Base-by-base conservation (phyloP, 2,329 filamentous ascomycete genomes). In the Macrophomina phaseolina region DNA sequence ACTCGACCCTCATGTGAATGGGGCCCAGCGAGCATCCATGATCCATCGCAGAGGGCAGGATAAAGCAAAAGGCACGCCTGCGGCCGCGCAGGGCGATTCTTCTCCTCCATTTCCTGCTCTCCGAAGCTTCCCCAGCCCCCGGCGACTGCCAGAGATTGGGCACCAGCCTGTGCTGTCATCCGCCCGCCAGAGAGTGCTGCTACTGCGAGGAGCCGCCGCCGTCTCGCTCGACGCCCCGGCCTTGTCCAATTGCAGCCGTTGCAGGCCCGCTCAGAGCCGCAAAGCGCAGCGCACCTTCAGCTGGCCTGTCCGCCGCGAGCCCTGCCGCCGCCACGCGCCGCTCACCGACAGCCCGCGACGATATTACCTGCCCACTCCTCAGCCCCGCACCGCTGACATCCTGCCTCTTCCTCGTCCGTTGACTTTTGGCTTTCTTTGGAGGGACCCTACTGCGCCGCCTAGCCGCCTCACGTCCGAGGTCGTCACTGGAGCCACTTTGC, bases 391-490 rank as follows among this genome's bases (percentile, higher is more conserved):
- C 49, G 23, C n/a, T 7, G 5, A 23, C 23, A 8, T 45, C 61
- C 48, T 34, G 36, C 61, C 36, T 55, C 63, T 56, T 60, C 53
- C 42, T 56, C 51, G 46, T 28, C 52, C 51, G 40, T 34, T 32
- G 6, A 23, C 45, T 45, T 62, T 62, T 49, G 58, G 58, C 28
- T 62, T 49, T 49, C 45, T 62, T 49, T 62, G 58, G 58, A 62
- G 58, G 58, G 58, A 49, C 32, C 45, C 58, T 30, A 23, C 28
- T 28, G 8, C 42, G 28, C 45, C 11, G 52, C 30, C 28, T 30
- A 34, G 28, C 30, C 28, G 23, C 23, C 48, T 74, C 69, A 67
- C 70, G 65, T 71, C 68, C 71, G 69, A 73, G 71, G 74, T 30
- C 23, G 28, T 51, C 32, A 30, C 58, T 16, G 32, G 45, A 62